Base-by-base conservation (phyloP, 495 filamentous ascomycete genomes). In the Cudoniella acicularis region DNA sequence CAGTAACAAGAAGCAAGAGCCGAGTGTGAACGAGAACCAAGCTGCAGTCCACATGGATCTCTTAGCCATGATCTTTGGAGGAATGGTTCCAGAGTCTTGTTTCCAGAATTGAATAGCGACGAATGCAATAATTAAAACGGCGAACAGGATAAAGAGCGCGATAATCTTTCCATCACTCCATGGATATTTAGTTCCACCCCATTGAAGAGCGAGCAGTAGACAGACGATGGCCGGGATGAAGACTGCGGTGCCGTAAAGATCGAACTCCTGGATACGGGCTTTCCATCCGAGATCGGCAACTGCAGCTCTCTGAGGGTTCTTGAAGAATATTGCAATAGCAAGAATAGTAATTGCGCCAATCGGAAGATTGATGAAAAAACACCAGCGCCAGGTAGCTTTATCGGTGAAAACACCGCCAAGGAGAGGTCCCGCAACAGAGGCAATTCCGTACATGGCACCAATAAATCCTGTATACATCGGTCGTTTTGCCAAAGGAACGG, bases 141-240 rank as follows among this genome's bases (percentile, higher is more conserved):
- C 87, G 56, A 87, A 89, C n/a, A 90, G 61, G 10, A 89, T 78
- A 47, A 94, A 84, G 2, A 94, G 76, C 1, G 79, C 77, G 53
- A 93, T 88, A 60, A 93, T 85, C 16, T 85, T 83, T 54, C 76
- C 83, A 61, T 75, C 76, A 46, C 61, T 64, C 91, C 91, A 96
- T 0, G 71, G 62, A 61, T 94, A 90, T 36, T 74, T 80, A 0
- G 80, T 82, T 16, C 90, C 91, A 43, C 90, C 91, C 92, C 92
- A 96, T 69, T 95, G 90, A n/a, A 96, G 76, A 0, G 92, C 92
- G 0, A 96, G 75, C 13, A 96, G 69, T 0, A 92, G 70, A 60
- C 81, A 87, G 61, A 93, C 77, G 30, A 96, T 82, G 13, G 78
- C 80, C 10, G 90, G 68, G 21, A 68, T 65, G 52, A 80, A 69